Base-by-base conservation (phyloP, 495 filamentous ascomycete genomes). In the Neurospora intermedia region DNA sequence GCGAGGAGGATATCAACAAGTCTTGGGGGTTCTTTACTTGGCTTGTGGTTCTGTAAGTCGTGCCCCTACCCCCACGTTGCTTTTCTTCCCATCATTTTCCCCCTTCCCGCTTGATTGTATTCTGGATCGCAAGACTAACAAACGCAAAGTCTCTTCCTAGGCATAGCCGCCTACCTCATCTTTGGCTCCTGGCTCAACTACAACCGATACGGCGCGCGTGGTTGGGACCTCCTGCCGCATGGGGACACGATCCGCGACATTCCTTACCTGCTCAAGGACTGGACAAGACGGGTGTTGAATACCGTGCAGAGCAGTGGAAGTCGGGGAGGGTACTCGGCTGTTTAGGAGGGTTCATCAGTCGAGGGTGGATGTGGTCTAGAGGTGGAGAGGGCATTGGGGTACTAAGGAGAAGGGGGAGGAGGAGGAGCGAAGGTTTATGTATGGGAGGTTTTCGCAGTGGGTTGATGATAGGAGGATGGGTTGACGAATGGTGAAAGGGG, bases 131-230 rank as follows among this genome's bases (percentile, higher is more conserved):
- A 70, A 41, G 4, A 5, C 74, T 73, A 73, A 45, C 45, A 73
- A 69, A 71, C 70, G 41, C 15, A 16, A 9, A 95, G 95, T 74
- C 81, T 91, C 78, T 99, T 99, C 88, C 87, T 98, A 69, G 88
- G 87, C 66, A 88, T 89, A 20, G 94, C 96, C 18, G 84, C 96
- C 27, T 99, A 99, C 82, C 90, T 99, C 75, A 97, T 99, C 81
- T 98, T 98, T 78, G 94, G 94, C 78, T 96, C 94, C 31, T 99
- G 96, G 96, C 90, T 98, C 76, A 98, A 98, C 84, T 98, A 98
- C 87, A 98, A 93, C 85, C 93, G 94, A 73, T 96, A 97, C 80
- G 94, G 94, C 38, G 94, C 94, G 59, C 87, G 96, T 27, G 96
- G 96, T 72, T 98, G 94, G 96, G 96, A 98, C 76, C 87, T 98